Conservation (phyloP, 805 yeast genomes). For the Candida michaelii region DNA sequence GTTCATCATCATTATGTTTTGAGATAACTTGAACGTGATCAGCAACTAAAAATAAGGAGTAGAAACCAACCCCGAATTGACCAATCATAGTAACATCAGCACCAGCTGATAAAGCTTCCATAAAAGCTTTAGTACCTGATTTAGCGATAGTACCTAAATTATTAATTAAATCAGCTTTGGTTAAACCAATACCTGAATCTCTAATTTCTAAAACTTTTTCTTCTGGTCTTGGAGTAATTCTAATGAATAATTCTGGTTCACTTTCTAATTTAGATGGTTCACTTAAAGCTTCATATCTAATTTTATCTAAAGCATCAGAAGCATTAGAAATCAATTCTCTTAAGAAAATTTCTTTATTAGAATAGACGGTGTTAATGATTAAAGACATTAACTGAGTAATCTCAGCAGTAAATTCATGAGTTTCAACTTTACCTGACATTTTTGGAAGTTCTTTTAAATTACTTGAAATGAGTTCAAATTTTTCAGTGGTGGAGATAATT, state of each 20-base stretch:
- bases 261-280: slow-evolving; percentile 90
- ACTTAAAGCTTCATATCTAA: slow-evolving; percentile 92
- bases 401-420: slow-evolving; percentile 99
- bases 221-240: slow-evolving; percentile 97
- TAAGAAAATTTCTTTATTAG: slow-evolving; percentile 97
- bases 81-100: slow-evolving; percentile 99
- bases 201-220: slow-evolving; percentile 92
- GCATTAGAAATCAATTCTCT: slow-evolving; percentile 99
- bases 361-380: slow-evolving; percentile 99
- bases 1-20: slow-evolving; percentile 98
- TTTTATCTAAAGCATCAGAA: slow-evolving; percentile 98
- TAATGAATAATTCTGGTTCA: slow-evolving; percentile 94
- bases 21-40: slow-evolving; percentile 98
- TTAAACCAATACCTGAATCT: slow-evolving; percentile 99
- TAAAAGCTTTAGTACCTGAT: slow-evolving; percentile 99
- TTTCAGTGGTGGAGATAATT: slow-evolving; percentile 5
- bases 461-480: neutral
- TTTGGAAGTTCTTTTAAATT: slow-evolving; percentile 12
- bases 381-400: slow-evolving; percentile 99
- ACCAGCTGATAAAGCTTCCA: slow-evolving; percentile 99
- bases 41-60: slow-evolving; percentile 98
- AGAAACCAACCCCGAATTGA: slow-evolving; percentile 99
- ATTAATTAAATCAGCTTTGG: slow-evolving; percentile 98
- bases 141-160: slow-evolving; percentile 99
- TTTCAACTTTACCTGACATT: slow-evolving; percentile 65